A percentile compares a stretch with the other conserved stretches of the same genome.
Evolutionary conservation across 208 protist genomes (phyloP).

Genomic region (Leishmania arabica): DNA sequence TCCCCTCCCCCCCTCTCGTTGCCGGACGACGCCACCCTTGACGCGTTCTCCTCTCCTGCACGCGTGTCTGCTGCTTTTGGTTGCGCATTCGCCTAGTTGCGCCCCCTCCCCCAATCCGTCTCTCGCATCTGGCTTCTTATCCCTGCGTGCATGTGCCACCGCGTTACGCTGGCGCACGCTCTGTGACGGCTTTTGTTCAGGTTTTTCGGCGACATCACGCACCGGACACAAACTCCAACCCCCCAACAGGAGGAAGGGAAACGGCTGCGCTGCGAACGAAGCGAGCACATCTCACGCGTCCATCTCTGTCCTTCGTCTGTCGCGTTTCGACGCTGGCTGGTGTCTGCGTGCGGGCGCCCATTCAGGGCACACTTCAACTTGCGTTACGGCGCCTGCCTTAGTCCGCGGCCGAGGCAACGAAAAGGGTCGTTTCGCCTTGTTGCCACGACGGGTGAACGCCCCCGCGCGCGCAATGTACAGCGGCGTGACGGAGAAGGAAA

Average conservation of each 20-base stretch:
- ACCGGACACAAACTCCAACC: not conserved
- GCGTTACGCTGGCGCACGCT: not conserved
- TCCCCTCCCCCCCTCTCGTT: too few relatives aligned
- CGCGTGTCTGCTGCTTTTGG: not conserved
- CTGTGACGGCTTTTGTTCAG: not conserved
- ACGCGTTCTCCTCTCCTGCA: not conserved
- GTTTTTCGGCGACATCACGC: not conserved
- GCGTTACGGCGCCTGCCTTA: not conserved
- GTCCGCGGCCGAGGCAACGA: not conserved
- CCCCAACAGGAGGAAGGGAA: too few relatives aligned
- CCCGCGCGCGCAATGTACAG: not conserved
- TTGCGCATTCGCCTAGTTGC: not conserved
- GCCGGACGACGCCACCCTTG: not conserved
- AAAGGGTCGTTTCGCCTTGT: not conserved
- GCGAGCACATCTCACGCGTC: not conserved
- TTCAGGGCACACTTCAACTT: not conserved
- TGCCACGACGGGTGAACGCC: not conserved
- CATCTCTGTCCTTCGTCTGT: not conserved
- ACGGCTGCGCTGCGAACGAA: not conserved
- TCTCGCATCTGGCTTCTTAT: not conserved
- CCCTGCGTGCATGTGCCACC: not conserved
- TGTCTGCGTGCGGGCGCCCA: not conserved
- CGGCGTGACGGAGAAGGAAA: slow-evolving; percentile 8
- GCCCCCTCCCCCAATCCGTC: not conserved
- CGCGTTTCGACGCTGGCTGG: not conserved